Percentiles rank a stretch among this genome's conserved stretches.
Conservation (phyloP, 495 filamentous ascomycete genomes). For the Glarea lozoyensis region DNA sequence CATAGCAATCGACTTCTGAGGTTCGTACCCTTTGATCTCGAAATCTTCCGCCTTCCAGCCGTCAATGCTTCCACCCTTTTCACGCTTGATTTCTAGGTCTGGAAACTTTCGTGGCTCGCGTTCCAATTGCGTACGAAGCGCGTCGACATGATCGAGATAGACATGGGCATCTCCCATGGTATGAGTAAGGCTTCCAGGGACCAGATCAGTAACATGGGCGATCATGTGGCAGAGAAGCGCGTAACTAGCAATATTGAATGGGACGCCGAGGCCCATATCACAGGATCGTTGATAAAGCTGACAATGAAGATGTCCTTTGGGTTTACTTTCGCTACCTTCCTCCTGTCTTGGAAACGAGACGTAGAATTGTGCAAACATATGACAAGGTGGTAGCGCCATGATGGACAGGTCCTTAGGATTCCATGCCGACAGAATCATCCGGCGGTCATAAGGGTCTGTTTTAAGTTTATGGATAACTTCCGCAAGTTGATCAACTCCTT, state of each 20-base stretch:
- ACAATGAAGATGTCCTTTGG: conserved; percentile 60
- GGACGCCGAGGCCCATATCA: conserved; percentile 95
- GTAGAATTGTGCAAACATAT: conserved; percentile 99
- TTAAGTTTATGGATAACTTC: conserved; percentile 76
- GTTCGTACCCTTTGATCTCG: conserved; percentile 74
- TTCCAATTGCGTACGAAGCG: conserved; percentile 68
- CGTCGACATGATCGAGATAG: conserved; percentile 87
- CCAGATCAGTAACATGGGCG: conserved; percentile 73
- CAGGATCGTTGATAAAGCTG: conserved; percentile 89
- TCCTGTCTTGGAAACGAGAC: conserved; percentile 60
- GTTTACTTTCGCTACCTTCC: conserved; percentile 21
- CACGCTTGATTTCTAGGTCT: conserved; percentile 56
- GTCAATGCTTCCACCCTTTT: conserved; percentile 62
- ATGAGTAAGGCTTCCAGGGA: conserved; percentile 78
- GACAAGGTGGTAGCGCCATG: conserved; percentile 95
- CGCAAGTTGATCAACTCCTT: conserved; percentile 87
- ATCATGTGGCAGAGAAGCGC: conserved; percentile 90
- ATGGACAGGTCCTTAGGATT: conserved; percentile 76
- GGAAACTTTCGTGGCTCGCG: conserved; percentile 80
- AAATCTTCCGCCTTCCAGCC: conserved; percentile 85
- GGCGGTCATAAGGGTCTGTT: conserved; percentile 73
- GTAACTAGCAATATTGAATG: conserved; percentile 95
- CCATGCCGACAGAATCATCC: conserved; percentile 89
- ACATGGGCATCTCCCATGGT: conserved; percentile 96
- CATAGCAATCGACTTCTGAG: conserved; percentile 84